These are phyloP conservation scores for Penicillium hordei DNA, from an alignment of 2,329 filamentous ascomycete genomes.

Conservation along the genomic window DNA sequence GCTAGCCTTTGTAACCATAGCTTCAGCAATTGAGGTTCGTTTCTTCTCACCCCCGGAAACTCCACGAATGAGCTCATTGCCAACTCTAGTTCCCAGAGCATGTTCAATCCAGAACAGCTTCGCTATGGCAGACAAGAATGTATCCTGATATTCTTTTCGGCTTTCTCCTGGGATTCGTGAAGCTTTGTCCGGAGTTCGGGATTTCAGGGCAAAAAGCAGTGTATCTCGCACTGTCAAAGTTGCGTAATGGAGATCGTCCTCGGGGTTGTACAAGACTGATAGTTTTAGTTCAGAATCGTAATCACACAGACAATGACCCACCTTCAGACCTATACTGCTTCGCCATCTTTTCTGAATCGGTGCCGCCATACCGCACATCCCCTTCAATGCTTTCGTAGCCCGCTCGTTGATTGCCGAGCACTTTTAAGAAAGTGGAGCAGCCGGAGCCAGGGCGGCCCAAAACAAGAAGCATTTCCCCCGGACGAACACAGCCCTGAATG, in stretches of 20 bases:
- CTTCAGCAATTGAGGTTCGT: slow-evolving; percentile 79
- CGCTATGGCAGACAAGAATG: slow-evolving; percentile 66
- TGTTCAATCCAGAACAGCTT: slow-evolving; percentile 72
- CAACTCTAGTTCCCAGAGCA: slow-evolving; percentile 70
- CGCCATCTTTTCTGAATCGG: slow-evolving; percentile 51
- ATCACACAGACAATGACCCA: slow-evolving; percentile 8
- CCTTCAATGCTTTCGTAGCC: slow-evolving; percentile 63
- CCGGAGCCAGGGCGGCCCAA: slow-evolving; percentile 45
- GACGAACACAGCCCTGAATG: slow-evolving; percentile 39
- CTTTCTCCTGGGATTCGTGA: slow-evolving; percentile 63
- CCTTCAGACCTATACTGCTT: slow-evolving; percentile 50
- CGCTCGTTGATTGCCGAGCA: slow-evolving; percentile 66
- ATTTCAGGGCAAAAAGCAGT: slow-evolving; percentile 68
- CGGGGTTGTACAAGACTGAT: slow-evolving; percentile 70
- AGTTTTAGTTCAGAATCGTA: slow-evolving; percentile 7
- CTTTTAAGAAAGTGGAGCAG: slow-evolving; percentile 84
- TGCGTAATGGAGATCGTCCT: slow-evolving; percentile 74
- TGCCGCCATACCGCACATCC: slow-evolving; percentile 56
- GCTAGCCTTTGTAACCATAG: slow-evolving; percentile 64
- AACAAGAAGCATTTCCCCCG: slow-evolving; percentile 43
- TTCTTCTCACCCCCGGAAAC: slow-evolving; percentile 72
- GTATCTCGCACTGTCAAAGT: slow-evolving; percentile 76
- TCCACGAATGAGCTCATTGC: slow-evolving; percentile 71
- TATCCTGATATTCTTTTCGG: slow-evolving; percentile 58
- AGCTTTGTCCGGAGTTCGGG: slow-evolving; percentile 63